Evolutionary conservation across 2,329 filamentous ascomycete species (phyloP).

Genomic region (Endoconidiophora polonica): DNA sequence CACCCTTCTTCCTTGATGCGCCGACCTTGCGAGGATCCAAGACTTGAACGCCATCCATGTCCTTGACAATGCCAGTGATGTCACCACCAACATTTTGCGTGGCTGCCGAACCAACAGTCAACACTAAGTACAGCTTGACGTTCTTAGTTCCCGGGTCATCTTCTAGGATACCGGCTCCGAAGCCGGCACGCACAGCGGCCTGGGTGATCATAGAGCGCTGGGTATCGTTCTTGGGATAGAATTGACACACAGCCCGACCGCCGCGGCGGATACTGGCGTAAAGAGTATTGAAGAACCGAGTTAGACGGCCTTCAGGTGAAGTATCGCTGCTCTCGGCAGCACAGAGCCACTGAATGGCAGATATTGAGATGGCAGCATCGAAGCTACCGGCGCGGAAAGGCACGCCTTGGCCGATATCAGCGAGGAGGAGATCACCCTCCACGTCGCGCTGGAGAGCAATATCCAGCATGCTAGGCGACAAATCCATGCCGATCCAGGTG

Average conservation of each 20-base stretch:
- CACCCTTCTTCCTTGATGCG: conserved; percentile 25
- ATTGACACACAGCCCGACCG: conserved; percentile 85
- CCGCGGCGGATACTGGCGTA: conserved; percentile 73
- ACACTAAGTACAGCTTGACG: conserved; percentile 84
- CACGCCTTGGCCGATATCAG: conserved; percentile 88
- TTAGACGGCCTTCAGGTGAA: conserved; percentile 57
- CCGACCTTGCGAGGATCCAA: conserved; percentile 42
- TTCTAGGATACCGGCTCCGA: conserved; percentile 85
- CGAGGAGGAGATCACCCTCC: conserved; percentile 82
- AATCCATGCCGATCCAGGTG: conserved; percentile 94
- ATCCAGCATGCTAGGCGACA: conserved; percentile 91
- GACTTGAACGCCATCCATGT: conserved; percentile 78
- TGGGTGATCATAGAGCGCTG: conserved; percentile 85
- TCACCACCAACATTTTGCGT: conserved; percentile 43
- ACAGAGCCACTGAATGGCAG: conserved; percentile 95
- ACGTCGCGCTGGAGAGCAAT: conserved; percentile 82
- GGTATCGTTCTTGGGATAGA: conserved; percentile 89
- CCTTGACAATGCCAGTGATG: conserved; percentile 77
- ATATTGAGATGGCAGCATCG: conserved; percentile 88
- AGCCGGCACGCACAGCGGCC: conserved; percentile 84
- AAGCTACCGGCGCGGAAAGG: conserved; percentile 86
- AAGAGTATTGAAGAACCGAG: conserved; percentile 80
- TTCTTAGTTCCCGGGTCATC: conserved; percentile 96
- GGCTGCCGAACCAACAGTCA: conserved; percentile 60
- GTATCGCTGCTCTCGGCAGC: conserved; percentile 85